Percentiles rank a stretch among this genome's conserved stretches.
Evolutionary conservation across 2,329 filamentous ascomycete genomes (phyloP).

Genomic region (Diaporthe ampelina): DNA sequence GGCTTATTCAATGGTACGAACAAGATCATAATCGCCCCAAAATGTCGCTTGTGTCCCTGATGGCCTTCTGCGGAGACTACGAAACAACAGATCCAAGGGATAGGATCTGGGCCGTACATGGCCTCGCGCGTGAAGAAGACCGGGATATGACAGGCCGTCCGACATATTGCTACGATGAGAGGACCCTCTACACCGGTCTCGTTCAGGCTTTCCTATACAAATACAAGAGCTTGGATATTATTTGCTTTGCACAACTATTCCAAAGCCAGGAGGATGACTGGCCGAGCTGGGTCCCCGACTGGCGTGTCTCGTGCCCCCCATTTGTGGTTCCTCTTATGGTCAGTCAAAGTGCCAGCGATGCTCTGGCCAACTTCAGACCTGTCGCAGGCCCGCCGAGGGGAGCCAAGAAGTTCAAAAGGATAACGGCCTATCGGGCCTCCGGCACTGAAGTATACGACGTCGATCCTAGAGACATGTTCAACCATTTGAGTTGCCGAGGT

Average conservation of each 20-base stretch:
- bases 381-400: neutral
- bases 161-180: conserved; percentile 29
- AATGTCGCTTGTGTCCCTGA: conserved; percentile 32
- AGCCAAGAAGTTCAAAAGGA: neutral
- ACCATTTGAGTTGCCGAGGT: conserved; percentile 23
- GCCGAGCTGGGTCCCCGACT: conserved; percentile 38
- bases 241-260: conserved; percentile 34
- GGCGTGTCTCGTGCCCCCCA: conserved; percentile 24
- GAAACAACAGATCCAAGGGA: conserved; percentile 34
- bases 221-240: conserved; percentile 34
- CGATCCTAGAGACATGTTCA: neutral
- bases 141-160: conserved; percentile 32
- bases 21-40: conserved; percentile 9
- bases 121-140: conserved; percentile 31
- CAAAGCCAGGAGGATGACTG: neutral
- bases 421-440: conserved; percentile 18
- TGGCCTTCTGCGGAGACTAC: conserved; percentile 38
- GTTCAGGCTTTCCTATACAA: conserved; percentile 20
- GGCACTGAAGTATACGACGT: neutral
- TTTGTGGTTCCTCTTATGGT: conserved; percentile 37
- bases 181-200: conserved; percentile 32
- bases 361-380: conserved; percentile 36
- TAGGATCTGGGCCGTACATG: conserved; percentile 32
- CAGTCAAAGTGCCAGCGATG: conserved; percentile 34
- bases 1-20: conserved; percentile 35